Conservation (phyloP, 176 grass and related monocot species). For the Pontederia paniculata region DNA sequence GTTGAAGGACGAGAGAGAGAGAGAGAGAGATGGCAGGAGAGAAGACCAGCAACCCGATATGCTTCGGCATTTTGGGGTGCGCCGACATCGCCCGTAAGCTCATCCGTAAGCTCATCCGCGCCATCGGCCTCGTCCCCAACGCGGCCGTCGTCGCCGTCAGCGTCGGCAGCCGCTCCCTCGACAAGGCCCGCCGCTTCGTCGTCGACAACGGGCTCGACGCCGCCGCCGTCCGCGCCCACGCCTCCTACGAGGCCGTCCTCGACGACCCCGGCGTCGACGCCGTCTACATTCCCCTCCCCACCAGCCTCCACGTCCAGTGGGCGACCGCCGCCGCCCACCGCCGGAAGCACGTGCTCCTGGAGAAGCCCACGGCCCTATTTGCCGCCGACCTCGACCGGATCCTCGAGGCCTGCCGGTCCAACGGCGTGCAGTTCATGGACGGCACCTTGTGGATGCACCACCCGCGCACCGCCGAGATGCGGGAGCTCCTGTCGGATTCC, state of each 20-base stretch:
- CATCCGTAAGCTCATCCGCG: constrained; percentile 43
- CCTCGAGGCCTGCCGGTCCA: constrained; percentile 5
- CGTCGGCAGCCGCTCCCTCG: constrained; percentile 41
- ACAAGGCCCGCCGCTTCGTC: constrained; percentile 58
- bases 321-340: constrained; percentile 42
- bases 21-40: background rate
- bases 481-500: constrained; percentile 1
- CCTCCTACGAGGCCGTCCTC: constrained; percentile 63
- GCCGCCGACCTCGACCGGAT: constrained; percentile 38
- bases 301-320: too few relatives aligned
- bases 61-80: constrained; percentile 74
- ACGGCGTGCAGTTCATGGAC: constrained; percentile 16
- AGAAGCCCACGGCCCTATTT: constrained; percentile 76
- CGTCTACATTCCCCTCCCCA: too few relatives aligned
- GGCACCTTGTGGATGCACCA: constrained; percentile 16
- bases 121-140: constrained; percentile 40
- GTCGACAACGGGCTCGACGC: constrained; percentile 32
- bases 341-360: constrained; percentile 74
- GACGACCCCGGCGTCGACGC: constrained; percentile 55
- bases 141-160: constrained; percentile 39
- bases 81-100: constrained; percentile 69
- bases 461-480: constrained; percentile 15
- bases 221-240: constrained; percentile 26
- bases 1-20: too few relatives aligned
- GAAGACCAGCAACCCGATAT: constrained; percentile 24